Conservation (phyloP, 2,329 filamentous ascomycete species). For the Arthrobotrys sphaeroides region DNA sequence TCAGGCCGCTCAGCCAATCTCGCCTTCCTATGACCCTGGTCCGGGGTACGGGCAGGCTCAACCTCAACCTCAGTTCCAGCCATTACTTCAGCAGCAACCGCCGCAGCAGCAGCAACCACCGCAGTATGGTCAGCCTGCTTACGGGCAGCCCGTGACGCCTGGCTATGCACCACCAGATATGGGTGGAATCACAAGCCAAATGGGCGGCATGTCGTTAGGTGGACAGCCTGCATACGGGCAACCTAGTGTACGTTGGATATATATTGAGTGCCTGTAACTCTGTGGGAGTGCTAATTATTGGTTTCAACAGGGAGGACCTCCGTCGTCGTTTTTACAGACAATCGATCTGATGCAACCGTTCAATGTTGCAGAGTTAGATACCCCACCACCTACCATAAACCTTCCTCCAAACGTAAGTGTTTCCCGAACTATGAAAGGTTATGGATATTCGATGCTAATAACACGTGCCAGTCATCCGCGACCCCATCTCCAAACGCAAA, state of each 20-base stretch:
- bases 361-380: slow-evolving; percentile 89
- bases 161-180: slow-evolving; percentile 71
- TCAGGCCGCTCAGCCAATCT: slow-evolving; percentile 58
- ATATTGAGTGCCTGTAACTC: slow-evolving; percentile 68
- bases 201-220: slow-evolving; percentile 78
- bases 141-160: slow-evolving; percentile 62
- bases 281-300: slow-evolving; percentile 65
- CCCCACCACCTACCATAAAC: slow-evolving; percentile 88
- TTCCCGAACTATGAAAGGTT: neutral
- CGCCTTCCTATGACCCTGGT: slow-evolving; percentile 63
- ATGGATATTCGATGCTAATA: slow-evolving; percentile 60
- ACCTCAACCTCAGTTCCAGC: slow-evolving; percentile 61
- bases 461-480: slow-evolving; percentile 54
- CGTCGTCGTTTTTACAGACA: slow-evolving; percentile 47
- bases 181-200: slow-evolving; percentile 80
- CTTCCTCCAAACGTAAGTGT: slow-evolving; percentile 81
- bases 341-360: slow-evolving; percentile 91
- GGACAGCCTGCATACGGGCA: slow-evolving; percentile 65
- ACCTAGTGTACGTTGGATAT: slow-evolving; percentile 63
- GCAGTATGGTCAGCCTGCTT: slow-evolving; percentile 34
- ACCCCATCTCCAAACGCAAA: slow-evolving; percentile 91
- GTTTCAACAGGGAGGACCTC: slow-evolving; percentile 18
- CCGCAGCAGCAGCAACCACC: slow-evolving; percentile 51
- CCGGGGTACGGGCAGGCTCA: slow-evolving; percentile 60
- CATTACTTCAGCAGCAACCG: slow-evolving; percentile 57